phyloP scores from a whole-genome alignment of 2,329 filamentous ascomycete species.

The Cladosporium sp. region DNA sequence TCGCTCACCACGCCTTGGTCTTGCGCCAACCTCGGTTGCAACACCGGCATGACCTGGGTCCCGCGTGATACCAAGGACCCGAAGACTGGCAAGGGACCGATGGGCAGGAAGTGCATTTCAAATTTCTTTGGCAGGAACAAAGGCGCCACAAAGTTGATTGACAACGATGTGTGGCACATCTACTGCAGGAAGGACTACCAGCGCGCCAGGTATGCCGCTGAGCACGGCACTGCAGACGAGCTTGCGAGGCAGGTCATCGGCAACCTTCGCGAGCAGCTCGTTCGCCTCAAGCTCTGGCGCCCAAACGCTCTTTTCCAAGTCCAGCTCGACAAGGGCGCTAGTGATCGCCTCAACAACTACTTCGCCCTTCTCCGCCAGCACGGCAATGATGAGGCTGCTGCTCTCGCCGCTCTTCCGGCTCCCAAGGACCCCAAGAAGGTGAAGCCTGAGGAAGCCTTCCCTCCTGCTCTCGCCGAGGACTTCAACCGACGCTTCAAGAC shows the following conservation, averaged over 20 bases:
- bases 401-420: constrained; percentile 20
- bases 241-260: constrained; percentile 20
- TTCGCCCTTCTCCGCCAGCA: constrained; percentile 28
- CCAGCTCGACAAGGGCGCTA: constrained; percentile 32
- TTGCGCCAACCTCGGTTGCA: constrained; percentile 29
- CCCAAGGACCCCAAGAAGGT: constrained; percentile 26
- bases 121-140: constrained; percentile 86
- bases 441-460: constrained; percentile 26
- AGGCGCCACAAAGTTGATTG: constrained; percentile 70
- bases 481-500: constrained; percentile 26
- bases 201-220: constrained; percentile 45
- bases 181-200: constrained; percentile 85
- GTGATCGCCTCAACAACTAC: constrained; percentile 29
- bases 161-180: constrained; percentile 70
- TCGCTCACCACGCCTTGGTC: constrained; percentile 24
- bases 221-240: constrained; percentile 21
- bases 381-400: constrained; percentile 25
- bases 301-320: constrained; percentile 35
- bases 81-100: constrained; percentile 16
- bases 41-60: constrained; percentile 29
- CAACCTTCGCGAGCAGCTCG: constrained; percentile 32
- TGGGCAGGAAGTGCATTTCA: constrained; percentile 70
- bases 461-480: constrained; percentile 27
- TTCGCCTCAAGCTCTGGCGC: constrained; percentile 35
- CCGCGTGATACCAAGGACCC: constrained; percentile 23